These are phyloP conservation scores for Aspergillus saccharolyticus DNA, from an alignment of 495 filamentous ascomycete genomes.

Conservation along the genomic window DNA sequence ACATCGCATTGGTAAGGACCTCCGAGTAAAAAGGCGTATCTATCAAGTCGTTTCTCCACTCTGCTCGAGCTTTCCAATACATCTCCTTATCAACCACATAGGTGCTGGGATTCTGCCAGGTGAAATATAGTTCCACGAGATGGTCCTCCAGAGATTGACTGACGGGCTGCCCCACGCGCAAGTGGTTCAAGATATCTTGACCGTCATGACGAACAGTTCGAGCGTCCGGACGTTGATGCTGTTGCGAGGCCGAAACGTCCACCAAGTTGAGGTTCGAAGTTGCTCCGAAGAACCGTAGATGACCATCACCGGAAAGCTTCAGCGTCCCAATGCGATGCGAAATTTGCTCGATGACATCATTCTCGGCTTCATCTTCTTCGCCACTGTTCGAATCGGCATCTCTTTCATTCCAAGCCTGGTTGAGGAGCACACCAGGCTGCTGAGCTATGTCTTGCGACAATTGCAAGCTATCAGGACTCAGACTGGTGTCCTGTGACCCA, in stretches of 20 bases:
- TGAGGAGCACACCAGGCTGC: constrained; percentile 26
- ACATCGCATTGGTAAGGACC: constrained; percentile 48
- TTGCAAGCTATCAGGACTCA: constrained; percentile 30
- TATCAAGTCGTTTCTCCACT: constrained; percentile 39
- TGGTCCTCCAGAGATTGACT: constrained; percentile 42
- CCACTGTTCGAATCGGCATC: constrained; percentile 38
- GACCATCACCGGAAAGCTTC: constrained; percentile 46
- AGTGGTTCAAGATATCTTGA: constrained; percentile 40
- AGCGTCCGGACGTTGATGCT: constrained; percentile 49
- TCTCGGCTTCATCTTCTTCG: constrained; percentile 42
- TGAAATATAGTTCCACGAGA: constrained; percentile 46
- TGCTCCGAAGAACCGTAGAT: constrained; percentile 45
- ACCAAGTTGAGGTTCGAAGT: constrained; percentile 47
- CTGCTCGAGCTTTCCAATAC: constrained; percentile 37
- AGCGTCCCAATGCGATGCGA: constrained; percentile 45
- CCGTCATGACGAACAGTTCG: constrained; percentile 44
- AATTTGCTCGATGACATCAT: constrained; percentile 43
- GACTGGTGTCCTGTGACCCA: constrained; percentile 20
- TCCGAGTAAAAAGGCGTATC: constrained; percentile 48
- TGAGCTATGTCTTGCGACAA: constrained; percentile 33
- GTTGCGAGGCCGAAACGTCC: constrained; percentile 41
- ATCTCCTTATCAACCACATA: constrained; percentile 48
- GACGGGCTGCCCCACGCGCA: constrained; percentile 40
- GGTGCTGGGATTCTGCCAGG: constrained; percentile 47
- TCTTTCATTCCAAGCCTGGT: constrained; percentile 19